phyloP scores from a whole-genome alignment of 2,329 filamentous ascomycete genomes.

The Dactylellina leptospora region DNA sequence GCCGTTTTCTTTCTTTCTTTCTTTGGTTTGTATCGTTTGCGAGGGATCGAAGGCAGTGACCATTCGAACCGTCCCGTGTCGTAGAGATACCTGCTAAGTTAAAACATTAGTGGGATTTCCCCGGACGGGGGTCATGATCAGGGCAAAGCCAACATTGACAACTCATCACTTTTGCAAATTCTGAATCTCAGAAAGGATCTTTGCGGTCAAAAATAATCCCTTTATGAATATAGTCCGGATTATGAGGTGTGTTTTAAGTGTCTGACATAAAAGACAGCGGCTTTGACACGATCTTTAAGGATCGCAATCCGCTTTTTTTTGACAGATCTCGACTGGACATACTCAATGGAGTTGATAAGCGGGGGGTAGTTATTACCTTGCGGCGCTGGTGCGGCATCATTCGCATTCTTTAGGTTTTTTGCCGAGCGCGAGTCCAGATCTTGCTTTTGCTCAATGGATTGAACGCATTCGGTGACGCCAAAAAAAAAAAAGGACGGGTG shows the following conservation, averaged over 20 bases:
- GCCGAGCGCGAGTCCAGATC: too few species aligned
- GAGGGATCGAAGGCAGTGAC: neutral
- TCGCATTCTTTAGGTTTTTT: too few species aligned
- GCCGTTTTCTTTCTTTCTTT: neutral
- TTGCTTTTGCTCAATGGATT: too few species aligned
- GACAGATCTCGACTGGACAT: conserved; percentile 1
- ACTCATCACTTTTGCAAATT: conserved; percentile 6
- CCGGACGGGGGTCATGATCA: neutral
- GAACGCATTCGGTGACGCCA: conserved; percentile 21
- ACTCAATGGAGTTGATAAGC: neutral
- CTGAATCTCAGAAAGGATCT: too few species aligned
- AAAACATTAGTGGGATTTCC: neutral
- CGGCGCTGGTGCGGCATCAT: conserved; percentile 13
- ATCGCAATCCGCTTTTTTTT: too few species aligned
- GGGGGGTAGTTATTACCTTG: neutral
- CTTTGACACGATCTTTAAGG: too few species aligned
- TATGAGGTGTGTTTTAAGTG: too few species aligned
- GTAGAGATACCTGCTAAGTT: neutral
- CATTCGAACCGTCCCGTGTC: conserved; percentile 4
- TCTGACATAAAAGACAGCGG: too few species aligned
- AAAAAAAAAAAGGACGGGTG: conserved; percentile 6
- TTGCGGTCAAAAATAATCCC: too few species aligned
- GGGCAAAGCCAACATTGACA: neutral
- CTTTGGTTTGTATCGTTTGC: neutral
- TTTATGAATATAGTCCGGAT: too few species aligned